Base-by-base conservation (phyloP, 208 protist genomes). In the Trypanosoma conorhini region DNA sequence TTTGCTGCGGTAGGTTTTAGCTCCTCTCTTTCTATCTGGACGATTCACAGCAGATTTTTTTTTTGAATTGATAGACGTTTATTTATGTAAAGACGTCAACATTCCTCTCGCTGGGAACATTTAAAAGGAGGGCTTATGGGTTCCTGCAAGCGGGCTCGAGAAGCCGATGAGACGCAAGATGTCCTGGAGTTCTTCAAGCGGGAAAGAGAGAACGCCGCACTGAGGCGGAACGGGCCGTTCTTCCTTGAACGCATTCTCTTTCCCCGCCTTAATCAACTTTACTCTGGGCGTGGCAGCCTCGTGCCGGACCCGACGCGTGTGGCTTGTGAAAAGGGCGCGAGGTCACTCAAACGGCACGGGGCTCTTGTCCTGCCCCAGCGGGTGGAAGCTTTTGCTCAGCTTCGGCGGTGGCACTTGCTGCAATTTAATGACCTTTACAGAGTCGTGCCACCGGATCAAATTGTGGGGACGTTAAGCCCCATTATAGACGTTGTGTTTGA, bases 401-500 rank as follows among this genome's bases (percentile, higher is more conserved):
- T 38, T 30, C 46, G 40, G 10, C 31, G 62, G 19, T 76, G 40
- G 31, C 57, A 31, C 5, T 1, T 24, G 8, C 10, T 76, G 24
- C 12, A 50, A 15, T 26, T 19, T 21, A 28, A 44, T 61, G 54
- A 42, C 13, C 46, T 69, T 13, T 35, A 15, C 15, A 60, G 57
- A 15, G 57, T 76, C 1, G 64, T 76, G 9, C 28, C 61, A 24
- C 56, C 31, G 19, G 19, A 21, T 13, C 19, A 30, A n/a, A 46
- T 55, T 1, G 5, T 28, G 13, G 1, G 1, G 21, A 8, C 33
- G 26, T 31, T 22, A 19, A 65, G 24, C 50, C 7, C 33, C 35
- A 56, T 76, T 1, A 70, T 24, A 15, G 71, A 76, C 30, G 52
- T 76, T 64, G 71, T 76, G 19, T 76, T 76, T 65, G 71, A 76